Evolutionary conservation across 139 green algal genomes (phyloP).

Genomic region (Limnomonas spitsbergensis): DNA sequence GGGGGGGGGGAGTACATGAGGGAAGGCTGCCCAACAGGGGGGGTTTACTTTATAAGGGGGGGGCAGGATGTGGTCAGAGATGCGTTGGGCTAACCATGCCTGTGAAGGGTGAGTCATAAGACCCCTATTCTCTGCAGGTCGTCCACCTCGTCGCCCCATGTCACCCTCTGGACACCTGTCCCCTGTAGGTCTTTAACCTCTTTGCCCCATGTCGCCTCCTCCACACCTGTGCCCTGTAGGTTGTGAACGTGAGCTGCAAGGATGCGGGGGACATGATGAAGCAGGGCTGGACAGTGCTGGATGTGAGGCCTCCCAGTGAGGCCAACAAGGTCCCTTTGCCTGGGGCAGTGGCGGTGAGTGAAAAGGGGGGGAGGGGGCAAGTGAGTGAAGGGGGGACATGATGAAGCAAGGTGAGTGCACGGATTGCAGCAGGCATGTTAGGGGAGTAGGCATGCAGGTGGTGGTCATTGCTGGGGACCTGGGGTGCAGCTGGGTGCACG

Average conservation of each 20-base stretch:
- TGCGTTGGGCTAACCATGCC: slow-evolving; percentile 12
- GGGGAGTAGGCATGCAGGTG: too few species aligned
- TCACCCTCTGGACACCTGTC: too few species aligned
- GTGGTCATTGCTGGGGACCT: too few species aligned
- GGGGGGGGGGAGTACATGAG: too few species aligned
- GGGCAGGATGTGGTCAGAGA: neutral
- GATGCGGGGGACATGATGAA: slow-evolving; percentile 49
- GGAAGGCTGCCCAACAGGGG: neutral
- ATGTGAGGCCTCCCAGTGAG: slow-evolving; percentile 77
- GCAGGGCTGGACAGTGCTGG: slow-evolving; percentile 83
- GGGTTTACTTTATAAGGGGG: neutral
- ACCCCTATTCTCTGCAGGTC: too few species aligned
- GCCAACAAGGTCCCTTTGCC: slow-evolving; percentile 52
- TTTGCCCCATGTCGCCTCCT: too few species aligned
- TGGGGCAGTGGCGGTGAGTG: slow-evolving; percentile 27
- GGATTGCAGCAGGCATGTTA: too few species aligned
- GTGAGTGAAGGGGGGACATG: neutral
- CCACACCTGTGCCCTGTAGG: slow-evolving; percentile 13
- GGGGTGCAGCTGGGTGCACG: slow-evolving; percentile 36
- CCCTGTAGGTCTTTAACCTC: neutral
- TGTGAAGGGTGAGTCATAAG: too few species aligned
- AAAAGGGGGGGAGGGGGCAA: neutral
- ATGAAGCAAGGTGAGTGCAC: too few species aligned
- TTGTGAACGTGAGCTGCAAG: slow-evolving; percentile 56
- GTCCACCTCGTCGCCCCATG: too few species aligned